A percentile compares a stretch with the other conserved stretches of the same genome.
phyloP scores from a whole-genome alignment of 495 filamentous ascomycete genomes.

The Aspergillus funiculosus region DNA sequence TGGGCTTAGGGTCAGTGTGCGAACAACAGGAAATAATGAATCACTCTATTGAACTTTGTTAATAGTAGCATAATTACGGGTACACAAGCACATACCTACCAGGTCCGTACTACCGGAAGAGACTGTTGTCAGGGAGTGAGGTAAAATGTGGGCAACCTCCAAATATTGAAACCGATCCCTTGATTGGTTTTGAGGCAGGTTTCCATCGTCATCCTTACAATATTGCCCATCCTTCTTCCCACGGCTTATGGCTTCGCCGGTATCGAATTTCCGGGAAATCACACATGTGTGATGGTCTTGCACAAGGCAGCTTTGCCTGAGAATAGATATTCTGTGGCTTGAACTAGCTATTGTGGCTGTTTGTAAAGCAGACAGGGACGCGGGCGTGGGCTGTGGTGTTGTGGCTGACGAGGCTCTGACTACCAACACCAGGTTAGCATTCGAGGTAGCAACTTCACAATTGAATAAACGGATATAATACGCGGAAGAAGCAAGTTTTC shows the following conservation, averaged over 20 bases:
- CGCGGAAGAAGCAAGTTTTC: neutral
- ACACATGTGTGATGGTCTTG: conserved; percentile 10
- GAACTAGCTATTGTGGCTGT: neutral
- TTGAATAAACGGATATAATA: neutral
- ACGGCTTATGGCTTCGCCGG: neutral
- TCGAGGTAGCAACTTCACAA: too few species aligned
- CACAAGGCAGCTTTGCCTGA: conserved; percentile 2
- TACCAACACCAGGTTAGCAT: too few species aligned
- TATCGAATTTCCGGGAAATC: conserved; percentile 11
- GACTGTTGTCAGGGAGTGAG: conserved; percentile 15
- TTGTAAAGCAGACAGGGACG: conserved; percentile 2
- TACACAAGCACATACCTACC: too few species aligned
- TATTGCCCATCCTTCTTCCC: neutral
- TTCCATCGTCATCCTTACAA: conserved; percentile 6
- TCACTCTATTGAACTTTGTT: conserved; percentile 18
- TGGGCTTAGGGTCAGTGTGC: conserved; percentile 23
- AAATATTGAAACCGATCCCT: conserved; percentile 13
- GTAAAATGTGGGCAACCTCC: conserved; percentile 22
- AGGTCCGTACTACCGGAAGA: conserved; percentile 9
- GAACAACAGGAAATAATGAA: conserved; percentile 24
- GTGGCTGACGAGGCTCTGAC: conserved; percentile 7
- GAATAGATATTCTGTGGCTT: conserved; percentile 1
- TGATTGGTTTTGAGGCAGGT: neutral
- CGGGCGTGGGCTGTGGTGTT: conserved; percentile 9
- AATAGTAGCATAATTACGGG: too few species aligned